A percentile compares a stretch with the other conserved stretches of the same genome.
These are phyloP conservation scores for Boletus reticulatus DNA, from an alignment of 768 basidiomycete species.

Conservation along the genomic window DNA sequence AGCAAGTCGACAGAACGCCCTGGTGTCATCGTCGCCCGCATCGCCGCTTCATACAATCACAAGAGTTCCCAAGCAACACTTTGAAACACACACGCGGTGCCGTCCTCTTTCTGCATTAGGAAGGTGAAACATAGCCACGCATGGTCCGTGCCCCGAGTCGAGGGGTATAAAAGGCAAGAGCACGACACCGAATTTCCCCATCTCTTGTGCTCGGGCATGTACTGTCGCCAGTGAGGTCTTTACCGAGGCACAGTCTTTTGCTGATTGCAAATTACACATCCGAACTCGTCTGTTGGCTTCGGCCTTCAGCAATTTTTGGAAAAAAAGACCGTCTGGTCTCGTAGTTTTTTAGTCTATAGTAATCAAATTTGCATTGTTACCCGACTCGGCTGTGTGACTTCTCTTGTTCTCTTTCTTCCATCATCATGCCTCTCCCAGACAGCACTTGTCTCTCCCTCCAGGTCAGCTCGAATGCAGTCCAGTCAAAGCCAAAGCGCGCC, in stretches of 20 bases:
- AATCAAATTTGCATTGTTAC: too few relatives aligned
- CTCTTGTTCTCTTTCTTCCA: background rate
- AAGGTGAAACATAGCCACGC: background rate
- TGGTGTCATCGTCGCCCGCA: too few relatives aligned
- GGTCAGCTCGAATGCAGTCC: conserved; percentile 50
- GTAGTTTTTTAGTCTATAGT: too few relatives aligned
- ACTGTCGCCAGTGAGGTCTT: conserved; percentile 94
- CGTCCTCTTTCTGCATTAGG: background rate
- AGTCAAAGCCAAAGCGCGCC: conserved; percentile 65
- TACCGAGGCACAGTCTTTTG: conserved; percentile 95
- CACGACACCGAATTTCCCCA: conserved; percentile 29
- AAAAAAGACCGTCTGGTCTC: conserved; percentile 23
- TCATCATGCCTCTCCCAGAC: conserved; percentile 66
- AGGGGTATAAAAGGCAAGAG: conserved; percentile 1
- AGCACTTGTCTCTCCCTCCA: conserved; percentile 55
- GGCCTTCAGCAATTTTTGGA: conserved; percentile 92
- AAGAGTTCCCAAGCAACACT: too few relatives aligned
- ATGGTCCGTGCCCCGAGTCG: conserved; percentile 17
- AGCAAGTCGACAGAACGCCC: too few relatives aligned
- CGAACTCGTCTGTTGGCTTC: conserved; percentile 89
- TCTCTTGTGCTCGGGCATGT: conserved; percentile 96
- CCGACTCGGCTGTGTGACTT: background rate
- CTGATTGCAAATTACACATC: conserved; percentile 98
- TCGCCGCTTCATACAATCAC: too few relatives aligned
- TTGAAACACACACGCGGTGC: too few relatives aligned